phyloP scores from a whole-genome alignment of 2,329 filamentous ascomycete genomes.

The Thielaviopsis euricoi region DNA sequence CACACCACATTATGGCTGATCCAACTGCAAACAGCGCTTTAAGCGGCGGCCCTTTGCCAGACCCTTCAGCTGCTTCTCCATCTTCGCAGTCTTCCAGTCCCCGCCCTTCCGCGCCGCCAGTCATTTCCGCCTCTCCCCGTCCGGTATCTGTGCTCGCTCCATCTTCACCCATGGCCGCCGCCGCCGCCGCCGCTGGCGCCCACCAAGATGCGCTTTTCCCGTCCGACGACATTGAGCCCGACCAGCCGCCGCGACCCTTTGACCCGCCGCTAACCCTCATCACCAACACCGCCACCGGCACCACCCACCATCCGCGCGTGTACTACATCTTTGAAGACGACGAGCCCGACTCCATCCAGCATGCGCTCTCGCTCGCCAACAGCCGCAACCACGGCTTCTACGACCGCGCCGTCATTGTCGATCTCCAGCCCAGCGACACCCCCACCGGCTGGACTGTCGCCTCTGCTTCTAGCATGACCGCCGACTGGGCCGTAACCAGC shows the following conservation, averaged over 20 bases:
- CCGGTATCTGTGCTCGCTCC: not conserved
- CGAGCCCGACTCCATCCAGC: slow-evolving; percentile 42
- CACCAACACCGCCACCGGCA: slow-evolving; percentile 54
- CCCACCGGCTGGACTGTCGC: slow-evolving; percentile 37
- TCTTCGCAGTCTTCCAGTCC: not conserved
- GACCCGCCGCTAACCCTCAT: slow-evolving; percentile 56
- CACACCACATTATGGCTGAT: not conserved
- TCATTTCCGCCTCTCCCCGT: not conserved
- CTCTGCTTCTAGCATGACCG: slow-evolving; percentile 54
- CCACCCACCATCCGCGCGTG: slow-evolving; percentile 63
- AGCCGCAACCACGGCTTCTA: slow-evolving; percentile 13
- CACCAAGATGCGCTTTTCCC: not conserved
- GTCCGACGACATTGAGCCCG: not conserved
- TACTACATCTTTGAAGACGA: slow-evolving; percentile 93
- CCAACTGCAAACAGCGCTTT: not conserved
- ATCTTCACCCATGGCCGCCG: not conserved
- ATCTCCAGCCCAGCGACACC: slow-evolving; percentile 27
- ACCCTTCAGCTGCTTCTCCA: not conserved
- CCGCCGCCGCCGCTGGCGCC: not conserved
- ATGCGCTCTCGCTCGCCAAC: slow-evolving; percentile 34
- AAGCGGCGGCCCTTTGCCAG: not conserved
- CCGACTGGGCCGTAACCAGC: slow-evolving; percentile 49
- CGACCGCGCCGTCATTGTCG: slow-evolving; percentile 37
- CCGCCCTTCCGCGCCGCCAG: not conserved
- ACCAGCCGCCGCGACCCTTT: slow-evolving; percentile 2